Evolutionary conservation across 1,284 basidiomycete species (phyloP).

Genomic region (Cystobasidium slooffiae): DNA sequence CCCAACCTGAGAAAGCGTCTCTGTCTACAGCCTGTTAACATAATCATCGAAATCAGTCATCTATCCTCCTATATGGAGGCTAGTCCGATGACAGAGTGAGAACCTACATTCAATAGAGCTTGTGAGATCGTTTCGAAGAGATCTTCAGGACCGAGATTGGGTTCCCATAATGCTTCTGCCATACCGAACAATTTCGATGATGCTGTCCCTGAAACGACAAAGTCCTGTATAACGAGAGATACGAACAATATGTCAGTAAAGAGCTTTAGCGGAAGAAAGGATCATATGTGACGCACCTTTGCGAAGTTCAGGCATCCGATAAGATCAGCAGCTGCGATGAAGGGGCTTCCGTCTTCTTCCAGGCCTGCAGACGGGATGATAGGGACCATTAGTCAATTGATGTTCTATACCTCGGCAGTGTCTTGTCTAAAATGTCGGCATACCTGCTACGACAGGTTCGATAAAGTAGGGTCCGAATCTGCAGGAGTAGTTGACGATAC

Average conservation of each 20-base stretch:
- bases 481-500: no score
- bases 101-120: constrained; percentile 80
- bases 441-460: constrained; percentile 93
- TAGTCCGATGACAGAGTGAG: no score
- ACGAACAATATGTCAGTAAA: background rate
- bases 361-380: constrained; percentile 48
- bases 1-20: constrained; percentile 97
- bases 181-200: constrained; percentile 93
- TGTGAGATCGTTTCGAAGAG: constrained; percentile 98
- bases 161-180: constrained; percentile 98
- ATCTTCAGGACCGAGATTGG: constrained; percentile 92
- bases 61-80: no score
- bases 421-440: constrained; percentile 62
- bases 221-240: constrained; percentile 66
- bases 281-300: constrained; percentile 59
- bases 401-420: constrained; percentile 47
- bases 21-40: constrained; percentile 83
- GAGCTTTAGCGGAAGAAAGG: constrained; percentile 27
- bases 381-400: background rate
- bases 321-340: constrained; percentile 93
- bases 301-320: constrained; percentile 95
- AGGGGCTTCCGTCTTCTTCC: constrained; percentile 80
- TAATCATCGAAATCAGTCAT: no score
- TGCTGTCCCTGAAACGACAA: constrained; percentile 94
- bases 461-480: constrained; percentile 95